Evolutionary conservation across 257 asterid species (phyloP), one percentile per base, ranked within the genome.

Genomic region (Plantago major): DNA sequence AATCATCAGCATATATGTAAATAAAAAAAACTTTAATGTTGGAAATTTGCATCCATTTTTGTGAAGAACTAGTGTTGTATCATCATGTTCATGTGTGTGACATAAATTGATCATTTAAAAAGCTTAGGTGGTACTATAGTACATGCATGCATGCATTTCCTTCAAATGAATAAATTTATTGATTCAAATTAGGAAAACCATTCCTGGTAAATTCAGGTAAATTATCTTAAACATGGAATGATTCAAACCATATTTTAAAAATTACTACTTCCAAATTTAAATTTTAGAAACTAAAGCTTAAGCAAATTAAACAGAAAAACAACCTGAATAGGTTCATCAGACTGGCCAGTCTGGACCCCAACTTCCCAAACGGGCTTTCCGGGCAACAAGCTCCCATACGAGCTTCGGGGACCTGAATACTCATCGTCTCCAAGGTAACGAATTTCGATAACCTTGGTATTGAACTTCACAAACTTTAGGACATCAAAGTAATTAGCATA

Each of bases 291-390:
- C n/a, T n/a, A 7, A 38, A 44, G 42, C 48, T 11, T 1, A 22
- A 22, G 26, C 26, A 22, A 14, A 18, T 7, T 38, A 43, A 63
- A 16, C 12, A 5, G n/a, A 42, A 42, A 14, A 67, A 19, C 46
- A 58, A 89, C 97, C 97, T 86, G 70, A 71, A 79, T 60, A 43
- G 59, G 60, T 49, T 81, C 87, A 17, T 81, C 87, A 15, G 89
- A 82, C 40, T 74, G 77, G 60, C n/a, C 45, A 42, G 80, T 74
- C 62, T 46, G 79, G 46, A 87, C 88, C 46, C 90, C 93, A 69
- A 90, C 93, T 67, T 87, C 93, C 97, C 97, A 90, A 15, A 76
- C 78, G 0, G 97, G 93, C 16, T 50, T 76, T 10, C 93, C 95
- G 37, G 81, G 40, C 55, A 88, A 71, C n/a, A 87, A 60, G 46